Conservation (phyloP, 768 basidiomycete genomes). For the Antrodiella citrinella region DNA sequence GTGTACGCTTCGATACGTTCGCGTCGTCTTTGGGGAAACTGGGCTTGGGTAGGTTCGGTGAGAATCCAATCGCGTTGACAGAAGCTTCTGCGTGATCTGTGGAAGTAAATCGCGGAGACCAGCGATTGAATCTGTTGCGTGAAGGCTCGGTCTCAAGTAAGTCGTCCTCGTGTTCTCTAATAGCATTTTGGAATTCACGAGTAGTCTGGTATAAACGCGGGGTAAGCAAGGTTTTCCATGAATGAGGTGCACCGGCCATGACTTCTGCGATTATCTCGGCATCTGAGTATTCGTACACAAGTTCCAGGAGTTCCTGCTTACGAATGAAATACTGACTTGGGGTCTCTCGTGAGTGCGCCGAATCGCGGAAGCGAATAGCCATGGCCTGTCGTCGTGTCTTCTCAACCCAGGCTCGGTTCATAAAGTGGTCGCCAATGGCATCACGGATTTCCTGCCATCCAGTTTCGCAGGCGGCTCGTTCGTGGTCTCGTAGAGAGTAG, state of each 20-base stretch:
- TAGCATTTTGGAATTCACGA: background rate
- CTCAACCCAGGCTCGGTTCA: background rate
- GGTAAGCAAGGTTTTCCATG: background rate
- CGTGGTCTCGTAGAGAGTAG: background rate
- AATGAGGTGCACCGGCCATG: background rate
- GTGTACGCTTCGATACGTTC: conserved; percentile 3
- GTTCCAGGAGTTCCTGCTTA: background rate
- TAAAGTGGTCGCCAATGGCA: background rate
- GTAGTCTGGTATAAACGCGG: background rate
- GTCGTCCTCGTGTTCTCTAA: background rate
- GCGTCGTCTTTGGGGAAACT: conserved; percentile 10
- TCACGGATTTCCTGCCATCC: background rate
- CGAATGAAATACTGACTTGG: background rate
- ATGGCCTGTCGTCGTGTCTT: background rate
- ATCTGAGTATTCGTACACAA: background rate
- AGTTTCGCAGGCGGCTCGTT: background rate
- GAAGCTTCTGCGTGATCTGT: background rate
- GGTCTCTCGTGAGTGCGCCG: background rate
- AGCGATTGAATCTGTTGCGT: background rate
- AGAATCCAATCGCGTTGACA: background rate
- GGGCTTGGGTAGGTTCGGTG: conserved; percentile 1
- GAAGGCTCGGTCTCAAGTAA: background rate
- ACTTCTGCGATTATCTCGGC: background rate
- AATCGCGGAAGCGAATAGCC: background rate
- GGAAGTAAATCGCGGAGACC: background rate